A percentile compares a stretch with the other conserved stretches of the same genome.
phyloP scores from a whole-genome alignment of 2,329 filamentous ascomycete species.

The Clonostachys chloroleuca region DNA sequence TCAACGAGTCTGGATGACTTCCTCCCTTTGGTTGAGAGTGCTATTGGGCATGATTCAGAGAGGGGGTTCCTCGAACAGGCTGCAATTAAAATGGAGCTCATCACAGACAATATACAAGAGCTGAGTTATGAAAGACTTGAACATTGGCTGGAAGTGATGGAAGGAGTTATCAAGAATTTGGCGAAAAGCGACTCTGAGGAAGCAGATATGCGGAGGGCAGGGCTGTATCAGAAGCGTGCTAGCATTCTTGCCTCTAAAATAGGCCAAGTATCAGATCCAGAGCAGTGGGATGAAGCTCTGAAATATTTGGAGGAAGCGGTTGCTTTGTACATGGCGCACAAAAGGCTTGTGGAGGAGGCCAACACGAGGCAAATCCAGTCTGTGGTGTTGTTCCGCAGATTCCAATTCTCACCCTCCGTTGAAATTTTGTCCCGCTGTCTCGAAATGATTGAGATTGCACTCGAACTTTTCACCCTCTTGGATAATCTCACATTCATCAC shows the following conservation, averaged over 20 bases:
- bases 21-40: no score
- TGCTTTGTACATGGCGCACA: not conserved
- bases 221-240: not conserved
- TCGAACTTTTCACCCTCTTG: not conserved
- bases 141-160: not conserved
- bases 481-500: not conserved
- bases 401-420: not conserved
- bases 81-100: not conserved
- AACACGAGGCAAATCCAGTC: not conserved
- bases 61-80: not conserved
- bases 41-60: not conserved
- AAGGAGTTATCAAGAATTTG: not conserved
- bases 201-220: not conserved
- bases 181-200: not conserved
- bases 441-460: not conserved
- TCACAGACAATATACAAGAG: not conserved
- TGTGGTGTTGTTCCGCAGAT: not conserved
- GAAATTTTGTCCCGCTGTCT: not conserved
- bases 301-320: not conserved
- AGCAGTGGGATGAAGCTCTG: not conserved
- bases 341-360: not conserved
- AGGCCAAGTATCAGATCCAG: no score
- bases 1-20: no score
- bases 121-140: not conserved
- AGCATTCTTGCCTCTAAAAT: no score